Evolutionary conservation across 1,284 basidiomycete genomes (phyloP), one percentile per base, ranked within the genome.

Genomic region (Boletus holoroseus): DNA sequence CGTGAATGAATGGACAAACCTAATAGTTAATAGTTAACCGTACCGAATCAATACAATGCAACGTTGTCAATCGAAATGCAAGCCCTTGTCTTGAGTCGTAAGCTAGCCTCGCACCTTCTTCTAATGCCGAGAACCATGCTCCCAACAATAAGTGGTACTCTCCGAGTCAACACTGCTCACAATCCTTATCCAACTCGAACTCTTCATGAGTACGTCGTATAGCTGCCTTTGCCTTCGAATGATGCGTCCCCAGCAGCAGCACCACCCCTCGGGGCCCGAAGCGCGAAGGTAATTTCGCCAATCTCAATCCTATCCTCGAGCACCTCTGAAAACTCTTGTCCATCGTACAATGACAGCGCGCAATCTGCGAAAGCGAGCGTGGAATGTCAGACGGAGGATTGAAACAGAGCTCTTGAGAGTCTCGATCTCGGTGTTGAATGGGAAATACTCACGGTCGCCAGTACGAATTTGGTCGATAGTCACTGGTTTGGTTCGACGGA

Each of bases 231-330:
- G 15, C 26, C 41, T 20, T 28, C 24, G 0, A 30, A 53, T 22
- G 46, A 49, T 12, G 20, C 38, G 11, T 48, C 44, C 13, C 50
- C 49, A 3, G 36, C 34, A 38, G 41, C 39, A 7, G 7, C 5
- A 28, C 46, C 44, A 15, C 20, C 28, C 12, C 24, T 37, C 28
- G 58, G 47, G 30, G 51, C 27, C 12, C 24, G 40, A 31, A 60
- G 47, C 32, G 51, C 27, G 35, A 62, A 66, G 7, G 40, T 64
- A 36, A 62, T 60, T 36, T 60, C 47, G 34, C 63, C 60, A 20
- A 62, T 60, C 30, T 40, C 51, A 7, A 62, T 43, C 44, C 38
- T 37, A 7, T 55, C 50, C 1, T 63, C 61, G 20, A 43, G 34
- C 16, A 41, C 12, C 13, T 60, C 57, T 5, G 27, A 7, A 26